These are phyloP conservation scores for Periglandula ipomoeae DNA, from an alignment of 2,329 filamentous ascomycete genomes.

Conservation along the genomic window DNA sequence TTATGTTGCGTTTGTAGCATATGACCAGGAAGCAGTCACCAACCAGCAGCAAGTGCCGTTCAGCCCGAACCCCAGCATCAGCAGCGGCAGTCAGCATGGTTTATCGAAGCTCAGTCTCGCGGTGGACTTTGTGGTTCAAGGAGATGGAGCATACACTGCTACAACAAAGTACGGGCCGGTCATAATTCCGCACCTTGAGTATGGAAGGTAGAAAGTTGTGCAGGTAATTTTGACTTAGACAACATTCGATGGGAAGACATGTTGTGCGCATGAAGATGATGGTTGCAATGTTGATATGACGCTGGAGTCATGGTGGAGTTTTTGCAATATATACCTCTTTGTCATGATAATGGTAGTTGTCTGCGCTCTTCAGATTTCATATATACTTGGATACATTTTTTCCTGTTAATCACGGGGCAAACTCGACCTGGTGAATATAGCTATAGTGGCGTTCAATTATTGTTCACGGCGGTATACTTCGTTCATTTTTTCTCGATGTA, in stretches of 20 bases:
- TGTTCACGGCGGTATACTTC: no score
- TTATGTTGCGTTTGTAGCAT: constrained; percentile 88
- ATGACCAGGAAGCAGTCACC: constrained; percentile 64
- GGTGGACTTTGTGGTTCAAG: constrained; percentile 95
- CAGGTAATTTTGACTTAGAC: background rate
- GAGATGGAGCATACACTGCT: constrained; percentile 68
- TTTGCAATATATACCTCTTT: background rate
- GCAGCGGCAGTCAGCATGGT: constrained; percentile 31
- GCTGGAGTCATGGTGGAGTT: background rate
- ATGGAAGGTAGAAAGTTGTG: constrained; percentile 35
- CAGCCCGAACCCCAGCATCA: constrained; percentile 27
- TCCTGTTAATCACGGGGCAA: background rate
- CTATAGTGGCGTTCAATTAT: no score
- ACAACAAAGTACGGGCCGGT: constrained; percentile 97
- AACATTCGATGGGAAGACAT: no score
- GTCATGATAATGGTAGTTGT: background rate
- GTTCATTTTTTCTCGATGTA: no score
- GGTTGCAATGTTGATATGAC: background rate
- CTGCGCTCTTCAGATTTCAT: background rate
- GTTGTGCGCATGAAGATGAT: background rate
- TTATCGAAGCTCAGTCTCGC: constrained; percentile 71
- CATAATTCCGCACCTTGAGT: constrained; percentile 80
- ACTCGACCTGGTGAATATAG: no score
- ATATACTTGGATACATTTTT: background rate
- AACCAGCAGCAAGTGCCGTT: constrained; percentile 33